A percentile compares a stretch with the other conserved stretches of the same genome.
Evolutionary conservation across 495 filamentous ascomycete species (phyloP).

Genomic region (Pyronema domesticum): DNA sequence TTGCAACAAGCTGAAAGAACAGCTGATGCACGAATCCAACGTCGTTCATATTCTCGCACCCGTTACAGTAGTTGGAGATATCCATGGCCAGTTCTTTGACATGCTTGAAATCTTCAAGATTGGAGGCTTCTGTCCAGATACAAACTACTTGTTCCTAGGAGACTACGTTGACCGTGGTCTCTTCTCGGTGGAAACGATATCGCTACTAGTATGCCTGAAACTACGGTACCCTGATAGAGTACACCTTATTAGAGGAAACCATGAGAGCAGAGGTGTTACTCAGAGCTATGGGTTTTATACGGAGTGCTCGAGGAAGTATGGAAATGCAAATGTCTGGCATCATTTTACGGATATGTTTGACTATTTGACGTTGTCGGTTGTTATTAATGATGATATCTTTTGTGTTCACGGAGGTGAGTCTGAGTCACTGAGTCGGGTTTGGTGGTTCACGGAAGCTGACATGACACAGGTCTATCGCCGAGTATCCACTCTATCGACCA

Average conservation of each 20-base stretch:
- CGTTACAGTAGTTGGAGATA: slow-evolving; percentile 96
- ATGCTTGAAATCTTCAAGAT: slow-evolving; percentile 98
- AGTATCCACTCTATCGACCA: slow-evolving; percentile 97
- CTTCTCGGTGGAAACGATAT: slow-evolving; percentile 94
- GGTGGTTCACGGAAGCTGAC: neutral
- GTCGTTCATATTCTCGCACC: slow-evolving; percentile 92
- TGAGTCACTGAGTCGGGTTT: neutral
- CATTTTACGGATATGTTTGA: slow-evolving; percentile 99
- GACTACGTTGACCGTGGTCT: slow-evolving; percentile 96
- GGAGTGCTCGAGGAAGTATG: slow-evolving; percentile 92
- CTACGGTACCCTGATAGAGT: slow-evolving; percentile 82
- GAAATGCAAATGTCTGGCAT: slow-evolving; percentile 96
- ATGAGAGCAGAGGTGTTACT: slow-evolving; percentile 91
- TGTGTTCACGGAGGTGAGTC: slow-evolving; percentile 71
- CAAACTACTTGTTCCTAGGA: slow-evolving; percentile 92
- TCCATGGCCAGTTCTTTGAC: slow-evolving; percentile 97
- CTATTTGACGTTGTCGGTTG: slow-evolving; percentile 85
- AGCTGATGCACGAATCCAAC: slow-evolving; percentile 99
- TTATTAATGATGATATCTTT: slow-evolving; percentile 97
- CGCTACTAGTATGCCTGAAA: slow-evolving; percentile 85
- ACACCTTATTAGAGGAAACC: slow-evolving; percentile 87
- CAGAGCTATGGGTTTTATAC: slow-evolving; percentile 99
- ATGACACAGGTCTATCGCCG: slow-evolving; percentile 53
- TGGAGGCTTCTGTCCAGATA: slow-evolving; percentile 87
- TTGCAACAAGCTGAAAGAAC: slow-evolving; percentile 95